Percentiles rank a stretch among this genome's conserved stretches.
Evolutionary conservation across 768 basidiomycete species (phyloP).

Genomic region (Mycena crocata): DNA sequence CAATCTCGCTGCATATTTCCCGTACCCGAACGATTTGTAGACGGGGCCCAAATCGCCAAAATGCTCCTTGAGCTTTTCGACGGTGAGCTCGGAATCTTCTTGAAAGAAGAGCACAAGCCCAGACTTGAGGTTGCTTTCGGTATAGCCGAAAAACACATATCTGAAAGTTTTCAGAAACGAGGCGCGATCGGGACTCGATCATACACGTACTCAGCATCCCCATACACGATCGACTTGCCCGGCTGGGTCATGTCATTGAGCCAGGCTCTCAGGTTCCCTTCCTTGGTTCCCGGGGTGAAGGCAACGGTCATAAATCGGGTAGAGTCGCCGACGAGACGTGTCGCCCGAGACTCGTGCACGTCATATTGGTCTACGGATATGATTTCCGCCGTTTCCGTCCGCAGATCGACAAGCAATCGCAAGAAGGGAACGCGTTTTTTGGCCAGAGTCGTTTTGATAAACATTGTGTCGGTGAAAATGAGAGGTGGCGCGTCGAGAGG

Average conservation of each 20-base stretch:
- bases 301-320: conserved; percentile 28
- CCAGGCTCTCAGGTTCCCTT: conserved; percentile 16
- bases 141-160: conserved; percentile 34
- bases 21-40: conserved; percentile 32
- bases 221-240: conserved; percentile 9
- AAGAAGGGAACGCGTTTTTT: conserved; percentile 21
- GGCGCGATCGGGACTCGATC: neutral
- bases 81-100: conserved; percentile 29
- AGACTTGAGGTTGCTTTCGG: conserved; percentile 34
- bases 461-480: conserved; percentile 12
- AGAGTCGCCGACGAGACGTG: conserved; percentile 31
- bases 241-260: conserved; percentile 18
- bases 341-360: conserved; percentile 31
- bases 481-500: conserved; percentile 20
- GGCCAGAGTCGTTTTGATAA: conserved; percentile 10
- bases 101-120: conserved; percentile 33
- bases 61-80: conserved; percentile 22
- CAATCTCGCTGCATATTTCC: conserved; percentile 38
- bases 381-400: neutral
- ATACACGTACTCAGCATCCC: conserved; percentile 16
- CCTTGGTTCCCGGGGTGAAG: conserved; percentile 1
- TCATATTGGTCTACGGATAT: conserved; percentile 6
- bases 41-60: conserved; percentile 37
- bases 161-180: conserved; percentile 14
- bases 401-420: conserved; percentile 18